phyloP scores from a whole-genome alignment of 2,329 filamentous ascomycete genomes.

The Ascochyta pisi region DNA sequence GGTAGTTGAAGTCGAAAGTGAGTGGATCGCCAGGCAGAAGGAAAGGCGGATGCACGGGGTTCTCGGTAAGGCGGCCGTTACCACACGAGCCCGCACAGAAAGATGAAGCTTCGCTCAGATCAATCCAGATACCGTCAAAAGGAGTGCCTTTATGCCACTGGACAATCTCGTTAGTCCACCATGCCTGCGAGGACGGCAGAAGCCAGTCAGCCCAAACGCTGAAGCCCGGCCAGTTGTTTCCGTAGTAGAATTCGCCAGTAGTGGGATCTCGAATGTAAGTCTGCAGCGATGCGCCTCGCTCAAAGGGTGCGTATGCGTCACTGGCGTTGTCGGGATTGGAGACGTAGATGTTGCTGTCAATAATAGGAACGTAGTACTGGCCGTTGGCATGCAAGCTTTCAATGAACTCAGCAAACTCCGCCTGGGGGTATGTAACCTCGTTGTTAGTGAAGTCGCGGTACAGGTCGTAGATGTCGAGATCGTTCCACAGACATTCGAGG shows the following conservation, averaged over 20 bases:
- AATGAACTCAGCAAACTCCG: conserved; percentile 57
- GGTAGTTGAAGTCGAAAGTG: conserved; percentile 64
- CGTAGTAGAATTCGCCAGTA: conserved; percentile 56
- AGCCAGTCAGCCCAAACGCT: conserved; percentile 66
- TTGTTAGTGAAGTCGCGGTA: conserved; percentile 66
- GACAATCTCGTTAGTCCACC: conserved; percentile 61
- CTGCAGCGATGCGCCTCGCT: conserved; percentile 53
- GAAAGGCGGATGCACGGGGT: conserved; percentile 71
- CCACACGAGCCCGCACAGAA: conserved; percentile 75
- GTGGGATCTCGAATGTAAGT: conserved; percentile 60
- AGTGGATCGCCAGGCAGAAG: conserved; percentile 67
- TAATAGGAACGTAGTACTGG: conserved; percentile 65
- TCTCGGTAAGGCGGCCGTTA: conserved; percentile 64
- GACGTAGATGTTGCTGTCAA: conserved; percentile 69
- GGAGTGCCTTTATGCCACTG: conserved; percentile 57
- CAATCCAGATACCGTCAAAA: conserved; percentile 64
- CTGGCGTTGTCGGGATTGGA: conserved; percentile 71
- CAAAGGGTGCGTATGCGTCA: conserved; percentile 60
- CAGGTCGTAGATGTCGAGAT: conserved; percentile 46
- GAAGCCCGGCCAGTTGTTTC: conserved; percentile 61
- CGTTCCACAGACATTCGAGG: conserved; percentile 51
- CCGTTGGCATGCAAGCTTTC: conserved; percentile 57
- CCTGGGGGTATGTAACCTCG: conserved; percentile 56
- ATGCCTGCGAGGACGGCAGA: conserved; percentile 63
- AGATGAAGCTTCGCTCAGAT: conserved; percentile 64